Conservation (phyloP, 2,329 filamentous ascomycete genomes). For the Botrytis elliptica region DNA sequence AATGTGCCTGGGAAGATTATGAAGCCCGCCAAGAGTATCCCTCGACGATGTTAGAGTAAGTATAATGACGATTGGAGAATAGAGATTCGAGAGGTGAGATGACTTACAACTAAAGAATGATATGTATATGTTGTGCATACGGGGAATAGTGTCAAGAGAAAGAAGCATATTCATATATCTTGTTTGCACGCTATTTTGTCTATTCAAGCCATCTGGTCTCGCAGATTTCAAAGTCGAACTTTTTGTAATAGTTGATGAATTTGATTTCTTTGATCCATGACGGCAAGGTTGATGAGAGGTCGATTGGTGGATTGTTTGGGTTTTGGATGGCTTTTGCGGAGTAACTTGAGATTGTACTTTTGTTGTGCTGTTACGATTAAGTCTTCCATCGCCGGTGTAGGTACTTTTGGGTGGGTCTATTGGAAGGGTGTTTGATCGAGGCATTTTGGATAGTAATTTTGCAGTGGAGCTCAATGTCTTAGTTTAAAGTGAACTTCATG, state of each 20-base stretch:
- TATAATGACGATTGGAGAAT: not conserved
- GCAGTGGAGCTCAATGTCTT: not conserved
- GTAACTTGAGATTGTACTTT: not conserved
- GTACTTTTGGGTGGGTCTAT: conserved; percentile 20
- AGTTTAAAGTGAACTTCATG: not conserved
- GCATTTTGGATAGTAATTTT: conserved; percentile 20
- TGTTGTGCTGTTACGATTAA: not conserved
- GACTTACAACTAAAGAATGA: conserved; percentile 34
- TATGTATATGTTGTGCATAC: conserved; percentile 36
- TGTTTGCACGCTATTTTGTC: conserved; percentile 33
- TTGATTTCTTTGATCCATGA: not conserved
- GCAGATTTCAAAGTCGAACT: not conserved
- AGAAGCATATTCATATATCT: conserved; percentile 37
- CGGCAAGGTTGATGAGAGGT: not conserved
- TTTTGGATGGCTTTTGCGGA: not conserved
- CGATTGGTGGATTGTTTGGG: not conserved
- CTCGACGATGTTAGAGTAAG: not conserved
- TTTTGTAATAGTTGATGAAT: not conserved
- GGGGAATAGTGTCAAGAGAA: conserved; percentile 34
- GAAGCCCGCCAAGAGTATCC: not conserved
- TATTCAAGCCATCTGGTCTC: conserved; percentile 14
- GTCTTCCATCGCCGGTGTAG: conserved; percentile 22
- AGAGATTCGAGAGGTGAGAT: not conserved
- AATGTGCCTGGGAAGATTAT: not conserved
- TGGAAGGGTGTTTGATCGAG: conserved; percentile 26